Conservation (phyloP, 73 alveolate species). For the Stentor coeruleus region DNA sequence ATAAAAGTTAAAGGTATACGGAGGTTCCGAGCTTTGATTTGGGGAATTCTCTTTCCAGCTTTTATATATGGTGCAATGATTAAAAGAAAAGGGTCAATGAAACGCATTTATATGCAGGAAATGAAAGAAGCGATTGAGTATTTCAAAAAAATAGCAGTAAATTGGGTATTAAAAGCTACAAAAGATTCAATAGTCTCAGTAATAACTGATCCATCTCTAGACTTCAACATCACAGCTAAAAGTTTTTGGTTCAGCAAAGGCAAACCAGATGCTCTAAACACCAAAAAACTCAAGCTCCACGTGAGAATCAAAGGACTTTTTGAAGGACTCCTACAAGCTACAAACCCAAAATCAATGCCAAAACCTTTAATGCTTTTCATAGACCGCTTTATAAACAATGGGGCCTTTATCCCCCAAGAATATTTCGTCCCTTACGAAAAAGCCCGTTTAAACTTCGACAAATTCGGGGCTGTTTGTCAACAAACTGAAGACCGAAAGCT, state of each 20-base stretch:
- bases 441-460: slow-evolving; percentile 24
- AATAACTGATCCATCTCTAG: slow-evolving; percentile 28
- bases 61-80: background rate
- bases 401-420: slow-evolving; percentile 36
- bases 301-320: slow-evolving; percentile 42
- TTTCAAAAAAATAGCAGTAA: background rate
- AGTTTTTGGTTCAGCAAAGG: slow-evolving; percentile 25
- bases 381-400: background rate
- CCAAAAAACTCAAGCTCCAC: slow-evolving; percentile 28
- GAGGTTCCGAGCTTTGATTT: background rate
- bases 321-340: slow-evolving; percentile 19
- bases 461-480: slow-evolving; percentile 29
- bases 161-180: background rate
- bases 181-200: background rate
- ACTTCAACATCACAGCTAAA: slow-evolving; percentile 28
- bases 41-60: background rate
- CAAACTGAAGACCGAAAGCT: background rate
- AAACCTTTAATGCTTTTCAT: slow-evolving; percentile 15
- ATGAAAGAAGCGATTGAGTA: background rate
- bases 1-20: background rate
- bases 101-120: background rate
- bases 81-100: slow-evolving; percentile 19
- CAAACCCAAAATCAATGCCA: slow-evolving; percentile 32
- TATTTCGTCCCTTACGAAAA: slow-evolving; percentile 23
- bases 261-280: slow-evolving; percentile 1